Evolutionary conservation across 305 asterid species (phyloP), one percentile per base, ranked within the genome.

Genomic region (Rubia tinctorum): DNA sequence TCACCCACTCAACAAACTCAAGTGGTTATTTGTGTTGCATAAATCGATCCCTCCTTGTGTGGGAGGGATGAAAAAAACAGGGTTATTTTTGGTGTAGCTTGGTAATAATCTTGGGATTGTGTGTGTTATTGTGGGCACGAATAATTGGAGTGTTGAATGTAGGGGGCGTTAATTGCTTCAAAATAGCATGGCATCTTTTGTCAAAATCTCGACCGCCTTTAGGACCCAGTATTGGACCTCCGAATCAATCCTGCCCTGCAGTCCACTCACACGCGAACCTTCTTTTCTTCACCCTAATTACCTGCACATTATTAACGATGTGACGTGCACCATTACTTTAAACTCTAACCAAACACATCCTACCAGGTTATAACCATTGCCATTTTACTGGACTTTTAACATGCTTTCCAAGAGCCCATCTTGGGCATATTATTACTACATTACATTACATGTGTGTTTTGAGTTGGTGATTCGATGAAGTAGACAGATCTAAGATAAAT

Each of bases 161-260:
- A 39, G 8, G 66, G n/a, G 55, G 70, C 49, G 15, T 58, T 58
- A 23, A 17, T 27, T 69, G 63, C 44, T 44, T 18, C 44, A 42
- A 30, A 75, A 45, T 45, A 60, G 63, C 65, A 20, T 37, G 51
- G 65, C 74, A 59, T 68, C 64, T 58, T 6, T 8, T 23, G 69
- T 68, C 78, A 59, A 67, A 44, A 59, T 75, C 69, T 59, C 73
- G 20, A 22, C 58, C 55, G 15, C 64, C 65, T 63, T 56, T 51
- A 20, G 59, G 20, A 37, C 69, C 72, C 56, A 73, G 34, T 49
- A 56, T 40, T n/a, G 78, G 68, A 42, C 73, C 45, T n/a, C 12
- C 2, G 27, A 56, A 56, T 55, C 67, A 51, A 40, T 40, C 66
- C n/a, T n/a, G n/a, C n/a, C n/a, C n/a, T 27, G 30, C 30, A 27